Evolutionary conservation across 1,139 yeast species (phyloP).

Genomic region (Protomyces lactucae-debilis): DNA sequence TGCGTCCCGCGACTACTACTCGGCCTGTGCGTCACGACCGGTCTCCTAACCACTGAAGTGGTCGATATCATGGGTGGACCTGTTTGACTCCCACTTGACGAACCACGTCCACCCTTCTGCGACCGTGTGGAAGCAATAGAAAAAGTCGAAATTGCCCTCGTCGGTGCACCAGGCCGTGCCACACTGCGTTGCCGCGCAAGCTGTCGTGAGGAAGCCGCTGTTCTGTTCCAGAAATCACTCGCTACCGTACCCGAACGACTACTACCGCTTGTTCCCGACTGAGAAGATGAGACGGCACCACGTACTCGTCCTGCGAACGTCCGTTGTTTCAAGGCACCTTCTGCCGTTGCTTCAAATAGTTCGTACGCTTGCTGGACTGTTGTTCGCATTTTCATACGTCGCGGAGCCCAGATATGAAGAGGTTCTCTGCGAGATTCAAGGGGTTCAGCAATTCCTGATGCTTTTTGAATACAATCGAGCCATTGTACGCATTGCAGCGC

Average conservation of each 20-base stretch:
- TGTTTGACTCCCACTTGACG: background rate
- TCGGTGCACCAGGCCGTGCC: background rate
- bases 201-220: background rate
- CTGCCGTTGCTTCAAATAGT: constrained; percentile 16
- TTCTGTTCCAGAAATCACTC: background rate
- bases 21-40: background rate
- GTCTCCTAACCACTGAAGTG: background rate
- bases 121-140: background rate
- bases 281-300: background rate
- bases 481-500: constrained; percentile 56
- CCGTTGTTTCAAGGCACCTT: constrained; percentile 5
- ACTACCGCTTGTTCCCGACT: background rate
- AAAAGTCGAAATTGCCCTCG: background rate
- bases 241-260: background rate
- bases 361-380: constrained; percentile 9
- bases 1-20: background rate
- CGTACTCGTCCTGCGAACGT: background rate
- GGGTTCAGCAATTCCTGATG: constrained; percentile 40
- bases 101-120: background rate
- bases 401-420: constrained; percentile 4
- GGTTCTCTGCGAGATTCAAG: constrained; percentile 17
- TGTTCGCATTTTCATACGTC: constrained; percentile 4
- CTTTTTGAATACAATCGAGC: constrained; percentile 47
- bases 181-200: background rate
- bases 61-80: background rate